Evolutionary conservation across 1,139 yeast species (phyloP).

Genomic region (Saccharomycopsis hybrid): DNA sequence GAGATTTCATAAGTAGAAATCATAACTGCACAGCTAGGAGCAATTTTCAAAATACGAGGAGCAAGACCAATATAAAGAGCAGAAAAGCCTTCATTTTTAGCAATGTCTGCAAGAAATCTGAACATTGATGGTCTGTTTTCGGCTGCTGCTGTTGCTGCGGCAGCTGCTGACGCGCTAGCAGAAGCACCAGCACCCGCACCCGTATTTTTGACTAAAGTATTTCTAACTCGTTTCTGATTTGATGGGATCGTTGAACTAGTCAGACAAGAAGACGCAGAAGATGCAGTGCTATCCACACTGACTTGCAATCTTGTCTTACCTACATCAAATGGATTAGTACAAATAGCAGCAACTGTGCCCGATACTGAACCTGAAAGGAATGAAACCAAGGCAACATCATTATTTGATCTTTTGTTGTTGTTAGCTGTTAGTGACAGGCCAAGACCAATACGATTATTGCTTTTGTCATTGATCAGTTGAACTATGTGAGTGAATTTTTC

Average conservation of each 20-base stretch:
- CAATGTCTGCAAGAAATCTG: constrained; percentile 53
- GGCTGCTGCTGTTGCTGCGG: neutral
- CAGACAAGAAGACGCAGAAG: neutral
- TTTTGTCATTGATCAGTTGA: neutral
- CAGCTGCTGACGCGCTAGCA: constrained; percentile 28
- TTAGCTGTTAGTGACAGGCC: too few species aligned
- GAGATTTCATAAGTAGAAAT: constrained; percentile 91
- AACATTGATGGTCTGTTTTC: constrained; percentile 47
- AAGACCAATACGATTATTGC: neutral
- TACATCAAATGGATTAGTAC: constrained; percentile 94
- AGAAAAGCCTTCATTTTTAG: constrained; percentile 61
- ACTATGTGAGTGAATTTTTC: constrained; percentile 21
- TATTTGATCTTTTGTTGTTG: neutral
- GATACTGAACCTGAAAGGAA: constrained; percentile 80
- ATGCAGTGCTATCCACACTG: constrained; percentile 26
- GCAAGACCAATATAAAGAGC: constrained; percentile 81
- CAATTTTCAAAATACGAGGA: constrained; percentile 84
- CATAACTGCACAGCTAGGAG: constrained; percentile 98
- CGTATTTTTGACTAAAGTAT: constrained; percentile 13
- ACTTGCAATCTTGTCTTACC: constrained; percentile 93
- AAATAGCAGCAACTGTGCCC: constrained; percentile 79
- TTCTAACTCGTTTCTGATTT: constrained; percentile 23
- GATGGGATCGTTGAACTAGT: too few species aligned
- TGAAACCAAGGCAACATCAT: constrained; percentile 54
- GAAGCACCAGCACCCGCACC: too few species aligned